Conservation (phyloP, 331 rosid genomes). For the Cydonia oblonga region DNA sequence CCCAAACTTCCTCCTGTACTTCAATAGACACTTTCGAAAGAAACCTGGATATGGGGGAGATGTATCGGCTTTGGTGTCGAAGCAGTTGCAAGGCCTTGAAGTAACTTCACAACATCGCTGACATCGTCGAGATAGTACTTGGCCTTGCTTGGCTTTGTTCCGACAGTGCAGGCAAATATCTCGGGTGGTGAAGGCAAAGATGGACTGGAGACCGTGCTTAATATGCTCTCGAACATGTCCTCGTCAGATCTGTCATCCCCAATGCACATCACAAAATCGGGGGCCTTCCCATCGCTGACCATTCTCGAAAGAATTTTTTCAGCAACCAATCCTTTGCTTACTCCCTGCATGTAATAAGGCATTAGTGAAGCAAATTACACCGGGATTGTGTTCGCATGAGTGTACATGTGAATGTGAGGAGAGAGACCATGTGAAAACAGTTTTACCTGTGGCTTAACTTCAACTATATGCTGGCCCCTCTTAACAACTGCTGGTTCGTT, state of each 20-base stretch:
- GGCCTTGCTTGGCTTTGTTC: conserved; percentile 92
- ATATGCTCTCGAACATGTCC: conserved; percentile 96
- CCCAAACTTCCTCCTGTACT: conserved; percentile 7
- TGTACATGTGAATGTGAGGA: neutral
- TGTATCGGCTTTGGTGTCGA: conserved; percentile 64
- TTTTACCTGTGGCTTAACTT: conserved; percentile 86
- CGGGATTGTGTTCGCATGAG: neutral
- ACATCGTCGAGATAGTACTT: conserved; percentile 84
- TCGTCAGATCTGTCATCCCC: conserved; percentile 95
- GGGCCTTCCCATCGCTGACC: conserved; percentile 50
- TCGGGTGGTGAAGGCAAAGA: conserved; percentile 57
- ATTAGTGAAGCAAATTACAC: conserved; percentile 4
- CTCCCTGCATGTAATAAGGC: conserved; percentile 51
- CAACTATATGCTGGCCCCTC: conserved; percentile 87
- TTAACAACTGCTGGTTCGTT: conserved; percentile 81
- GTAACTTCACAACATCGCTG: conserved; percentile 63
- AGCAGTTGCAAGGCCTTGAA: conserved; percentile 70
- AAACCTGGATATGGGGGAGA: conserved; percentile 56
- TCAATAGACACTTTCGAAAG: conserved; percentile 64
- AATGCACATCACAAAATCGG: conserved; percentile 82
- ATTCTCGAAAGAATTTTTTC: conserved; percentile 66
- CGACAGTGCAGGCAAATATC: conserved; percentile 89
- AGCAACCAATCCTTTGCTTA: conserved; percentile 80
- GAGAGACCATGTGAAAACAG: neutral
- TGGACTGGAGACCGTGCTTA: conserved; percentile 46